Evolutionary conservation across 192 early-diverging fungal species (phyloP), one percentile per base, ranked within the genome.

Genomic region (Podochytrium sp.): DNA sequence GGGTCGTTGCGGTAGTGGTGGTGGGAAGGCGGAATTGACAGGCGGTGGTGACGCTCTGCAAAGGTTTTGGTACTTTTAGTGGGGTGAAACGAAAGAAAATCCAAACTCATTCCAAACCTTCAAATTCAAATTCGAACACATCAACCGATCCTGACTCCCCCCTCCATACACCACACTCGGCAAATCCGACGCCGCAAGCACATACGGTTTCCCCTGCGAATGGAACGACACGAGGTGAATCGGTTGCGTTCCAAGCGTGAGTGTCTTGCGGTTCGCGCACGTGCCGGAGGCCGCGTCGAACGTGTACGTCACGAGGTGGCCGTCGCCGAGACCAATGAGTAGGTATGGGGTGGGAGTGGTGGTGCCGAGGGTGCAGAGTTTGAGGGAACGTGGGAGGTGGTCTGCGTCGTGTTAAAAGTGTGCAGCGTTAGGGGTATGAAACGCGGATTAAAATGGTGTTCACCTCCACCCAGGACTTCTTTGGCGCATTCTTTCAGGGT

Each of bases 111-210:
- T 18, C 20, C 4, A 25, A 1, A 91, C 90, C 82, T 89, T 90
- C 2, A 90, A 71, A 74, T 98, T 96, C 41, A 99, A 90, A 55
- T 89, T 92, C 2, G 93, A 93, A 70, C 90, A 98, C 39, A 92
- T 53, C 6, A 99, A 81, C 75, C 92, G 92, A 18, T 84, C 78
- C 63, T 87, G 83, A 23, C 33, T 61, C 25, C 38, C 38, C 12
- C 71, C 82, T 57, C 79, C 85, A 68, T 89, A 87, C 57, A 94
- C 84, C 25, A 99, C 87, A 0, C 94, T 91, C 0, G 97, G 94
- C 50, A 90, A 83, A 77, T 95, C 94, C 53, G 90, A 90, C 20
- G 91, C 85, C 0, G 87, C 90, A 87, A 97, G 98, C 12, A 96
- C 88, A 73, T 87, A 78, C 12, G 49, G 70, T 29, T 40, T 60